Base-by-base conservation (phyloP, 2,329 filamentous ascomycete species). In the Sporothrix luriei region DNA sequence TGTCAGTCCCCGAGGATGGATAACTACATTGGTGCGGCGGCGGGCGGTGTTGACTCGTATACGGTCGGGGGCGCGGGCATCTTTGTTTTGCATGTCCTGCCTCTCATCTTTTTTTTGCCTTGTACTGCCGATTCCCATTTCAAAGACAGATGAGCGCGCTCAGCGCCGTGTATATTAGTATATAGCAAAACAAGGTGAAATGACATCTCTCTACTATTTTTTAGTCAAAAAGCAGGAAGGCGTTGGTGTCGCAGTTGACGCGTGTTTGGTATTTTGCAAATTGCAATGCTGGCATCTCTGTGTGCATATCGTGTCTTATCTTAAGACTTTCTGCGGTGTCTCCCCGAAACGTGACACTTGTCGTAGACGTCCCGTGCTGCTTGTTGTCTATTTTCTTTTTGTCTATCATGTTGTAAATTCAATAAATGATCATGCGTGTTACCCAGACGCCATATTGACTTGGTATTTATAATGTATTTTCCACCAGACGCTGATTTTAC, bases 201-300 rank as follows among this genome's bases (percentile, higher is more conserved):
- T 68, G 48, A 61, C 46, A 68, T 66, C 66, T 68, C 69, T 70
- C 46, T 62, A 62, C 55, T 62, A 61, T 68, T 62, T 62, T 26
- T 43, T 49, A 29, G n/a, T 29, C n/a, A 16, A 11, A 38, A 40
- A n/a, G 10, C 24, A 26, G 19, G 48, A 21, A 9, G 26, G 7
- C 33, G 19, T 62, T 26, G 26, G n/a, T 19, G 19, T 38, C 57
- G 57, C 57, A 46, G 38, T 62, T 46, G 38, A 26, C 19, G 38
- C 57, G 38, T 46, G 38, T 46, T 46, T n/a, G n/a, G 11, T 46
- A 46, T 61, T 61, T 40, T 61, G 57, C 16, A n/a, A 33, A 62
- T 62, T 62, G 57, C 57, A 13, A 26, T 13, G 26, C 11, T 57
- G 21, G 57, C 38, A 62, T 62, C 21, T 1, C 11, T 61, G 38